A percentile compares a stretch with the other conserved stretches of the same genome.
phyloP scores from a whole-genome alignment of 2,329 filamentous ascomycete genomes.

The Beauveria sp. region DNA sequence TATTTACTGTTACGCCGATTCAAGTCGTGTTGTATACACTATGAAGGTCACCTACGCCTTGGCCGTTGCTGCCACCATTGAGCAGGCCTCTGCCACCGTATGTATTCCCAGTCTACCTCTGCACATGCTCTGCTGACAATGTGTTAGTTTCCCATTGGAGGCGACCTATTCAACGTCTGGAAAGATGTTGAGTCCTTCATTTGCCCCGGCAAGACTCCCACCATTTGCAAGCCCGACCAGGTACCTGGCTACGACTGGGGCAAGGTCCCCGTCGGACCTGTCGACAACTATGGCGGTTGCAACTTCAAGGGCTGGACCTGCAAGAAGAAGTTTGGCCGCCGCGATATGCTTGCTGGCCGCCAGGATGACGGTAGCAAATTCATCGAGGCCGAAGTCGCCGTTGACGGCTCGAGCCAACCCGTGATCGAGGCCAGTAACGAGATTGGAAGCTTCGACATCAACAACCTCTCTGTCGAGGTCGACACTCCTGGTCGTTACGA shows the following conservation, averaged over 20 bases:
- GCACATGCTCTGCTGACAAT: slow-evolving; percentile 8
- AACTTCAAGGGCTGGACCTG: slow-evolving; percentile 68
- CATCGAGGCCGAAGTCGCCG: slow-evolving; percentile 48
- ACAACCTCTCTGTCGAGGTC: slow-evolving; percentile 62
- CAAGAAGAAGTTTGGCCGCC: slow-evolving; percentile 49
- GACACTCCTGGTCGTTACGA: slow-evolving; percentile 73
- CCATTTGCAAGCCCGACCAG: slow-evolving; percentile 68
- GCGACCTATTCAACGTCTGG: slow-evolving; percentile 16
- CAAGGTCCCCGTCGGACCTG: slow-evolving; percentile 51
- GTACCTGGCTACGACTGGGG: slow-evolving; percentile 64
- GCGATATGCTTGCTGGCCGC: slow-evolving; percentile 43
- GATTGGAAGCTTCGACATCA: slow-evolving; percentile 62
- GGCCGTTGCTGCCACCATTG: slow-evolving; percentile 43
- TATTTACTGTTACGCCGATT: slow-evolving; percentile 7
- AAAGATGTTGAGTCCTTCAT: slow-evolving; percentile 43
- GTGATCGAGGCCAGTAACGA: slow-evolving; percentile 23
- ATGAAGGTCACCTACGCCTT: slow-evolving; percentile 47
- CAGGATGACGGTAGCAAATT: slow-evolving; percentile 49
- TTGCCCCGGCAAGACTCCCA: slow-evolving; percentile 65
- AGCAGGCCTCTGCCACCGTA: slow-evolving; percentile 42
- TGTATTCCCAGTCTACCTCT: slow-evolving; percentile 11
- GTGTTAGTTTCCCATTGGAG: slow-evolving; percentile 11
- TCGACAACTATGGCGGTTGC: slow-evolving; percentile 64
- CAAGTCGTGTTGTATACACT: slow-evolving; percentile 18
- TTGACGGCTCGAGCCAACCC: slow-evolving; percentile 23